Base-by-base conservation (phyloP, 495 filamentous ascomycete species). In the Aspergillus hancockii region DNA sequence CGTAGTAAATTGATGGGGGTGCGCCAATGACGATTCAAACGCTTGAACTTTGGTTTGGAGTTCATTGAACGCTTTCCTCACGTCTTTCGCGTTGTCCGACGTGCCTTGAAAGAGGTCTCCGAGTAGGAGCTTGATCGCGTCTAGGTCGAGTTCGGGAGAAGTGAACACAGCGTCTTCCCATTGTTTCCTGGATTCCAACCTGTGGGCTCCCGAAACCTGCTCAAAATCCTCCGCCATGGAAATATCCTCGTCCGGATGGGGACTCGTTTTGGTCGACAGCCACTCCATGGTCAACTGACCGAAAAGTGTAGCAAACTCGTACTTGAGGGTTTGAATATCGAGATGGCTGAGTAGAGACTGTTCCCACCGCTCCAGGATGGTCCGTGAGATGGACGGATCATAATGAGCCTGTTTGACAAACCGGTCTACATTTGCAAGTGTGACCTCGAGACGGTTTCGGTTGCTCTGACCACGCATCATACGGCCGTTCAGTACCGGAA, bases 261-360 rank as follows among this genome's bases (percentile, higher is more conserved):
- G 40, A 4, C 25, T 49, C 41, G 49, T 58, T 40, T 62, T 62
- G 0, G 45, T 19, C 18, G 60, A 58, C 22, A 62, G 25, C 60
- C 60, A 62, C 55, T 62, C 60, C 60, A 58, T 62, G 0, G 60
- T 62, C 1, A 62, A 47, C 50, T 62, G 60, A 9, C 49, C 54
- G 18, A 62, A 62, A 8, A 62, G 43, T 8, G 60, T 58, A 6
- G 60, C 60, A 25, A 58, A 62, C 45, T 62, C 60, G 21, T 58
- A 62, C 21, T 62, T 62, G 22, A 62, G 40, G 1, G 60, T 62
- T 43, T 62, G 60, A 21, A 53, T 23, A 13, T 62, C 49, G 9
- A 62, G 60, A 34, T 58, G 23, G 4, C 34, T 23, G 4, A 62
- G 31, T 21, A 62, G 31, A 9, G 54, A 58, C 28, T 30, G 40